Evolutionary conservation across 1,139 yeast species (phyloP), one percentile per base, ranked within the genome.

Genomic region (Arxiozyma heterogenica): DNA sequence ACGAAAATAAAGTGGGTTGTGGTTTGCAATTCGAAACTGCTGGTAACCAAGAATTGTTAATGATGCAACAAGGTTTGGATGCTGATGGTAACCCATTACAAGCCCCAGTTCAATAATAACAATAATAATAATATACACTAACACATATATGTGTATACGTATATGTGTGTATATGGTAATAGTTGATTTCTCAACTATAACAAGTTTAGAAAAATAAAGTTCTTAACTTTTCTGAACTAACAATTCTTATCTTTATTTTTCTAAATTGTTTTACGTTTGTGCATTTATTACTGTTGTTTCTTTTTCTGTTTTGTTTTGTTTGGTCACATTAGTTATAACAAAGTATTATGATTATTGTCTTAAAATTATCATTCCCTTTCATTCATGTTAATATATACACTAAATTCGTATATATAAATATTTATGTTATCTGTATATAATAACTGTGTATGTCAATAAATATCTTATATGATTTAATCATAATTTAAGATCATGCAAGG

Each of bases 21-120:
- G 98, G 98, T 71, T 79, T 93, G 66, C 96, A 90, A 77, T 84
- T 93, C 62, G 98, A 93, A 77, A 80, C 88, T 57, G 95, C 96
- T 59, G 97, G 97, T 70, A 84, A 86, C 67, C 96, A 89, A 73
- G 93, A 89, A 75, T 80, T 88, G 65, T 70, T 74, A 70, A 71
- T 78, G 78, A 75, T 78, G 80, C 94, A 86, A 77, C 90, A 85
- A 73, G 93, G 93, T 65, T 77, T 86, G 73, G 94, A 86, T 68
- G 86, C 84, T 61, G 83, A 86, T 66, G 94, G 93, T 67, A 85
- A 85, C 78, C 93, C 93, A 65, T 77, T 86, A 61, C 88, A 86
- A 65, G 89, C 66, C 50, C 67, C 63, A 39, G 48, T 44, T 22
- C 49, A 46, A 46, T 46, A 38, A 27, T 23, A 34, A 34, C 15